Percentiles rank a stretch among this genome's conserved stretches.
These are phyloP conservation scores for Medicago ruthenica DNA, from an alignment of 306 rosid species.

Conservation along the genomic window DNA sequence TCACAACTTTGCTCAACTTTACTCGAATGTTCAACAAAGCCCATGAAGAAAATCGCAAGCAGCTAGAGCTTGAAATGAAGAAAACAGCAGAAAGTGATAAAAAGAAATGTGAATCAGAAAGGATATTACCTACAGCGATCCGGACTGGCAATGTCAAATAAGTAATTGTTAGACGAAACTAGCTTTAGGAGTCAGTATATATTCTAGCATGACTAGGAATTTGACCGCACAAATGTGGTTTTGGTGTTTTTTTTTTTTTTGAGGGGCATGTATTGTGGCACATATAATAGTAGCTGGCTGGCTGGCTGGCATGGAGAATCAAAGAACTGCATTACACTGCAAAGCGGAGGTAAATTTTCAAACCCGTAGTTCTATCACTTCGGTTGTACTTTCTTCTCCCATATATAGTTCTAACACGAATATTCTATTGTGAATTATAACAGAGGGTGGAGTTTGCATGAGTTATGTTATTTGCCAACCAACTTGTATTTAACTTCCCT, in stretches of 20 bases:
- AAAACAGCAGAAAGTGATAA: conserved; percentile 67
- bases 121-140: conserved; percentile 50
- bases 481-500: conserved; percentile 50
- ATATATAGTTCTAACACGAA: no score
- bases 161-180: conserved; percentile 33
- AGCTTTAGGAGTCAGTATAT: conserved; percentile 34
- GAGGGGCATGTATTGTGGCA: conserved; percentile 40
- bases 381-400: conserved; percentile 3
- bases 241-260: conserved; percentile 32
- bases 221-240: conserved; percentile 33
- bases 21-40: conserved; percentile 78
- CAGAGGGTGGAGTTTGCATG: conserved; percentile 44
- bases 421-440: conserved; percentile 4
- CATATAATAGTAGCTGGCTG: conserved; percentile 36
- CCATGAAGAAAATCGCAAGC: conserved; percentile 79
- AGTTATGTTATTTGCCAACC: conserved; percentile 40
- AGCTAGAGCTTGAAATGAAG: conserved; percentile 75
- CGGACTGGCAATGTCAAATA: conserved; percentile 61
- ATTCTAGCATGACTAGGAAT: conserved; percentile 42
- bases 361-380: conserved; percentile 12
- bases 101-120: conserved; percentile 58
- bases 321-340: conserved; percentile 36
- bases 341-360: conserved; percentile 40
- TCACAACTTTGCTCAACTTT: conserved; percentile 78
- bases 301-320: conserved; percentile 25